Conservation (phyloP, 768 basidiomycete genomes). For the Xerocomus spinulosus region DNA sequence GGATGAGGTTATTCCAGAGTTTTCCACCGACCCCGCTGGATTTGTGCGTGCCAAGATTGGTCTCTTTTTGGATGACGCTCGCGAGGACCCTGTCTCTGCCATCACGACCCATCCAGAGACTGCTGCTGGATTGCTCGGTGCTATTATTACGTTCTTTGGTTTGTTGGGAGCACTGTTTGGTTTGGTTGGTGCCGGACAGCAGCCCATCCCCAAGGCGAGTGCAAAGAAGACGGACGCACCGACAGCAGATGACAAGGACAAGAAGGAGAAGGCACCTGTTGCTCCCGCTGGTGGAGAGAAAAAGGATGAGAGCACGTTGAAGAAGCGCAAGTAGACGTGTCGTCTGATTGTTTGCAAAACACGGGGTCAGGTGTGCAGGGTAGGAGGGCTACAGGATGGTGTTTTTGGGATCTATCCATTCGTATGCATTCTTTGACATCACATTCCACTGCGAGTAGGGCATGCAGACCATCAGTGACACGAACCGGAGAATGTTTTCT, state of each 20-base stretch:
- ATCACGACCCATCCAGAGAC: slow-evolving; percentile 89
- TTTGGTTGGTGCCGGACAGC: slow-evolving; percentile 67
- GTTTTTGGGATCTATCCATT: neutral
- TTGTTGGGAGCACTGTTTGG: slow-evolving; percentile 80
- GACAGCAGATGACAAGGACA: slow-evolving; percentile 62
- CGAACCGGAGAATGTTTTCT: slow-evolving; percentile 1
- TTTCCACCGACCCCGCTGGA: slow-evolving; percentile 70
- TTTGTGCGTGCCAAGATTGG: slow-evolving; percentile 77
- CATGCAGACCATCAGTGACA: slow-evolving; percentile 6
- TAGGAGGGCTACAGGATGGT: slow-evolving; percentile 11
- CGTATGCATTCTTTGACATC: slow-evolving; percentile 9
- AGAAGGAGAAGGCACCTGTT: slow-evolving; percentile 59
- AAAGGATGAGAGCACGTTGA: slow-evolving; percentile 61
- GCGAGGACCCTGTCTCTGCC: slow-evolving; percentile 71
- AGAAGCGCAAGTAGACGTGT: slow-evolving; percentile 64
- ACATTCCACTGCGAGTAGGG: slow-evolving; percentile 11
- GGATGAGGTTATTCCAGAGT: slow-evolving; percentile 40
- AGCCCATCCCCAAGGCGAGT: slow-evolving; percentile 62
- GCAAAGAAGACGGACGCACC: slow-evolving; percentile 74
- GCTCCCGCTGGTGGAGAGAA: slow-evolving; percentile 71
- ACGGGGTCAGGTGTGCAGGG: slow-evolving; percentile 1
- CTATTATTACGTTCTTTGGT: slow-evolving; percentile 74
- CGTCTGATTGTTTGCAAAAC: slow-evolving; percentile 4
- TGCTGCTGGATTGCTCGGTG: slow-evolving; percentile 69
- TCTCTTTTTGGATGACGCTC: slow-evolving; percentile 74